Evolutionary conservation across 177 flowering plant genomes (phyloP).

Genomic region (Vitis hybrid): DNA sequence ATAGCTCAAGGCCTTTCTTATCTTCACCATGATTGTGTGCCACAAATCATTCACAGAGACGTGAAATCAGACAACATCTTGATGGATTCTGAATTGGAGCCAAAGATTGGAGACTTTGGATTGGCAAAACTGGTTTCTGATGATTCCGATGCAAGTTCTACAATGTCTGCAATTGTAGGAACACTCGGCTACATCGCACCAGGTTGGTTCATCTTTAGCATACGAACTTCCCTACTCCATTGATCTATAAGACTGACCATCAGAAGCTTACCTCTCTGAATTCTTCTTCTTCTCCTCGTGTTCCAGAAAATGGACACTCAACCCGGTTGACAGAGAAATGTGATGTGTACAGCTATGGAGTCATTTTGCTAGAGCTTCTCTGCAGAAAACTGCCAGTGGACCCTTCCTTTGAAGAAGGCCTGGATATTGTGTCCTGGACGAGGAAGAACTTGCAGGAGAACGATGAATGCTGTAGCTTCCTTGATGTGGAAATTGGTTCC

Average conservation of each 20-base stretch:
- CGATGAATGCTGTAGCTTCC: constrained; percentile 8
- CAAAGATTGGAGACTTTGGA: constrained; percentile 34
- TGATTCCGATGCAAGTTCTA: constrained; percentile 17
- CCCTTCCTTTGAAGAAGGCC: constrained; percentile 26
- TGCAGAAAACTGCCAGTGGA: constrained; percentile 30
- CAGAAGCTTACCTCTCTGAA: no score
- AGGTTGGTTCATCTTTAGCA: constrained; percentile 10
- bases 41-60: constrained; percentile 26
- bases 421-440: constrained; percentile 30
- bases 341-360: constrained; percentile 37
- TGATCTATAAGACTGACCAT: no score
- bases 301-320: constrained; percentile 24
- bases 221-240: no score
- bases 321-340: constrained; percentile 19
- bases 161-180: constrained; percentile 28
- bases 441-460: constrained; percentile 17
- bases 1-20: constrained; percentile 35
- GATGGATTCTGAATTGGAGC: constrained; percentile 31
- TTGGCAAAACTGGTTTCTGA: constrained; percentile 16
- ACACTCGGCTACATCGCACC: constrained; percentile 37
- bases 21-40: constrained; percentile 31
- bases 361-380: constrained; percentile 30
- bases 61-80: constrained; percentile 26
- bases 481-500: constrained; percentile 22
- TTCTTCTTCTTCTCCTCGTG: neutral